Evolutionary conservation across 108 stramenopile genomes (phyloP), one percentile per base, ranked within the genome.

Genomic region (Aurantiochytrium sp.): DNA sequence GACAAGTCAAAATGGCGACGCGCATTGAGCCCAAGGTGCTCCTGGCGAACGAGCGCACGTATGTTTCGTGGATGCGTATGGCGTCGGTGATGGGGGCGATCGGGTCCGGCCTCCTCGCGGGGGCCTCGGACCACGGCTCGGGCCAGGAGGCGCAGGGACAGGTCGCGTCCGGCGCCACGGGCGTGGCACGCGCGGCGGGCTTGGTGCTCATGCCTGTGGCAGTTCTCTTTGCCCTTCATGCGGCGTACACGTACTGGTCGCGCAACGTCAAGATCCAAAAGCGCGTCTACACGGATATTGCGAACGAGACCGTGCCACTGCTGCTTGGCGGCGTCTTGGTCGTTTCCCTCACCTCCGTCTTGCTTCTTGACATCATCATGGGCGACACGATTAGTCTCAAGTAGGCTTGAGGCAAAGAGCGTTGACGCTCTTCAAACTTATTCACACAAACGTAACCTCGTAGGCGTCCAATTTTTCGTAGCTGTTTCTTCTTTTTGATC

Each of bases 41-140:
- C 12, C 51, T 83, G 49, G 76, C 76, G 76, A 83, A 83, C 76
- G 76, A 83, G 76, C 45, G 76, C 49, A 83, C 76, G 76, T 83
- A 83, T 45, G 23, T 83, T 18, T 55, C 76, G 4, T 83, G 76
- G 76, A 53, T 83, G 49, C 44, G 49, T 2, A 83, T 83, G 76
- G 76, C 76, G 76, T 6, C 28, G 76, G 14, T 53, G 19, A 53
- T 83, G 76, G 76, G 76, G 16, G 45, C 76, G 43, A 83, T 83
- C 28, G 45, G 49, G 25, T 47, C 76, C 51, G 76, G 76, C n/a
- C 45, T 83, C 43, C 76, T 83, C 1, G 76, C 49, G 23, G 76
- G 49, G 6, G 6, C 76, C 6, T 14, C 23, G 45, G 76, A 83
- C 51, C 45, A 83, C 51, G 64, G 43, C 1, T 12, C 12, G 4